Conservation (phyloP, 2,329 filamentous ascomycete genomes). For the Microcyclosporella mali region DNA sequence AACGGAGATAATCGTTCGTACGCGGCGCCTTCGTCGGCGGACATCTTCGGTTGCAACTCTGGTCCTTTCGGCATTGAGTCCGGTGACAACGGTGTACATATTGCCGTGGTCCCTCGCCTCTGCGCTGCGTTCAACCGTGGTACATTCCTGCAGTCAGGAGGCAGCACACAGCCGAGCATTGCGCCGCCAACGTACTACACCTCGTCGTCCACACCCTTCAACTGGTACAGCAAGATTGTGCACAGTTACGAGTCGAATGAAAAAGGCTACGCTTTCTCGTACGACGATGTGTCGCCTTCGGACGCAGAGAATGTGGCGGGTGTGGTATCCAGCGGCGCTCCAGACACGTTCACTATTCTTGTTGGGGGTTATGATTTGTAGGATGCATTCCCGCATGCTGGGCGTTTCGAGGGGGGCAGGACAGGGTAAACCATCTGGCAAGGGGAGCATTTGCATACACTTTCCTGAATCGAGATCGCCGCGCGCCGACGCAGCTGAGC, state of each 20-base stretch:
- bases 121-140: conserved; percentile 70
- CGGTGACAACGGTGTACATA: conserved; percentile 35
- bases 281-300: conserved; percentile 54
- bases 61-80: conserved; percentile 52
- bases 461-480: too few species aligned
- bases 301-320: conserved; percentile 45
- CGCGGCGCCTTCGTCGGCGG: conserved; percentile 50
- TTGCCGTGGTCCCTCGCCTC: conserved; percentile 64
- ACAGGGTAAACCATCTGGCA: too few species aligned
- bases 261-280: conserved; percentile 61
- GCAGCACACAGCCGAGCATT: conserved; percentile 41
- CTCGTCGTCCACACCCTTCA: conserved; percentile 30
- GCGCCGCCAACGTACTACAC: conserved; percentile 48
- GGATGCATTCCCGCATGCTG: too few species aligned
- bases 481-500: too few species aligned
- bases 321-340: conserved; percentile 39
- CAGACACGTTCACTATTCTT: conserved; percentile 40
- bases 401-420: too few species aligned
- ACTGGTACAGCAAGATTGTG: conserved; percentile 55
- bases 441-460: too few species aligned
- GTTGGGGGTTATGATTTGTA: conserved; percentile 37
- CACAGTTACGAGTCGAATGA: conserved; percentile 55
- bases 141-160: conserved; percentile 53
- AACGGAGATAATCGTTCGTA: conserved; percentile 44
- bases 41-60: conserved; percentile 63